These are phyloP conservation scores for Leccinum griseonigrum DNA, from an alignment of 1,284 basidiomycete genomes.

Conservation along the genomic window DNA sequence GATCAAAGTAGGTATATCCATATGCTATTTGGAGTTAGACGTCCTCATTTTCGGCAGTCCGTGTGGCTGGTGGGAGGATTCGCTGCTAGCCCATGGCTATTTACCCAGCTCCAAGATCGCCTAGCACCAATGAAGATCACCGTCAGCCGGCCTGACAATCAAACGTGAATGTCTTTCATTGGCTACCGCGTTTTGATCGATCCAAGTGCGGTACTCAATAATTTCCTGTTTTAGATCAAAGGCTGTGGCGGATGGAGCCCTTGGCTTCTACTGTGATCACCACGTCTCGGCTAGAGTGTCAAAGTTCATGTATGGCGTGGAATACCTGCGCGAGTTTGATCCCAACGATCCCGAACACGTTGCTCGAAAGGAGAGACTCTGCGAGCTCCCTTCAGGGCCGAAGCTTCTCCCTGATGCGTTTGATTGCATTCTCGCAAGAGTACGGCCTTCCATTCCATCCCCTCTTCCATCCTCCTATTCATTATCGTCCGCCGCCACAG, in stretches of 20 bases:
- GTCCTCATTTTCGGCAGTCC: slow-evolving; percentile 41
- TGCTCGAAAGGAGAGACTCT: slow-evolving; percentile 58
- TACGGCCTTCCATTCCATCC: slow-evolving; percentile 32
- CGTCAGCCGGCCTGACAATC: slow-evolving; percentile 71
- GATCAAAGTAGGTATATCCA: slow-evolving; percentile 49
- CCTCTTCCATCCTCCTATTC: slow-evolving; percentile 3
- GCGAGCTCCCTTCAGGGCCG: slow-evolving; percentile 73
- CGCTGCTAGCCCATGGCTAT: slow-evolving; percentile 76
- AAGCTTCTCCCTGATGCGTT: slow-evolving; percentile 73
- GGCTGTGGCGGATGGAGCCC: slow-evolving; percentile 76
- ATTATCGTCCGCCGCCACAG: slow-evolving; percentile 32
- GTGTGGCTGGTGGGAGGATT: slow-evolving; percentile 80
- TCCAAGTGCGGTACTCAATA: slow-evolving; percentile 6
- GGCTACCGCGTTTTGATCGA: slow-evolving; percentile 2
- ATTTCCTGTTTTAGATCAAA: slow-evolving; percentile 53
- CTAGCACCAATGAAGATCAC: slow-evolving; percentile 53
- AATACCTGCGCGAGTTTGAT: slow-evolving; percentile 69
- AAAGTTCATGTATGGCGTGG: slow-evolving; percentile 77
- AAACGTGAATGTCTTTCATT: slow-evolving; percentile 50
- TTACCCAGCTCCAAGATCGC: slow-evolving; percentile 67
- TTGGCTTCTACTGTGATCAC: slow-evolving; percentile 80
- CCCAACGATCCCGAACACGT: slow-evolving; percentile 63
- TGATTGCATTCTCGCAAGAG: slow-evolving; percentile 71
- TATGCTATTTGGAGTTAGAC: not conserved
- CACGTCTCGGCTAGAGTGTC: slow-evolving; percentile 75